Base-by-base conservation (phyloP, 768 basidiomycete genomes). In the Rhodotorula paludigena region DNA sequence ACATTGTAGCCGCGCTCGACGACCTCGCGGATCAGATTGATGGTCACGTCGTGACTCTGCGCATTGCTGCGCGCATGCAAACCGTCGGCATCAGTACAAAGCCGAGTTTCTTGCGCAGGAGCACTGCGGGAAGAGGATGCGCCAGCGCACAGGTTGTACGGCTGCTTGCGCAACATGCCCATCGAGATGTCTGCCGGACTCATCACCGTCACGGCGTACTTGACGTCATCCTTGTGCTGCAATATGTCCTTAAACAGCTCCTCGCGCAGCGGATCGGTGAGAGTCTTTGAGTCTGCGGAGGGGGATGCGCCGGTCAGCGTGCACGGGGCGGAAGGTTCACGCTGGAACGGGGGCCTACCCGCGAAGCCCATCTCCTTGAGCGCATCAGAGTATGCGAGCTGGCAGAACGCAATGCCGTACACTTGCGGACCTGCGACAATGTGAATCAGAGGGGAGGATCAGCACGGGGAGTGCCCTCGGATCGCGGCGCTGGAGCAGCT, bases 381-480 rank as follows among this genome's bases (percentile, higher is more conserved):
- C 21, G 85, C 78, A 5, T 87, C 85, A 70, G 86, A 82, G 79
- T 89, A 97, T 32, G 86, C 81, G 7, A 82, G 82, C 5, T 92
- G 89, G 74, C 94, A 98, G 76, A 91, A 97, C 1, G 96, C 93
- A 33, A 94, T 86, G 12, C 89, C 94, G 75, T 99, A 98, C 0
- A 99, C 96, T 66, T 98, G 84, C 0, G 96, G 96, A 2, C 81
- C 81, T 80, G 68, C 36, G 38, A 28, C 16, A 0, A 15, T 12
- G 36, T 20, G 44, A 20, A 16, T n/a, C 10, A 5, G 8, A 21
- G 7, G n/a, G n/a, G 32, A 62, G 5, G 57, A 20, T 16, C 21
- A 21, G n/a, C n/a, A n/a, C n/a, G n/a, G n/a, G n/a, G n/a, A n/a
- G n/a, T n/a, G n/a, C n/a, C n/a, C n/a, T n/a, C n/a, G n/a, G n/a